Evolutionary conservation across 163 green algal species (phyloP).

Genomic region (Scenedesmus sp.): DNA sequence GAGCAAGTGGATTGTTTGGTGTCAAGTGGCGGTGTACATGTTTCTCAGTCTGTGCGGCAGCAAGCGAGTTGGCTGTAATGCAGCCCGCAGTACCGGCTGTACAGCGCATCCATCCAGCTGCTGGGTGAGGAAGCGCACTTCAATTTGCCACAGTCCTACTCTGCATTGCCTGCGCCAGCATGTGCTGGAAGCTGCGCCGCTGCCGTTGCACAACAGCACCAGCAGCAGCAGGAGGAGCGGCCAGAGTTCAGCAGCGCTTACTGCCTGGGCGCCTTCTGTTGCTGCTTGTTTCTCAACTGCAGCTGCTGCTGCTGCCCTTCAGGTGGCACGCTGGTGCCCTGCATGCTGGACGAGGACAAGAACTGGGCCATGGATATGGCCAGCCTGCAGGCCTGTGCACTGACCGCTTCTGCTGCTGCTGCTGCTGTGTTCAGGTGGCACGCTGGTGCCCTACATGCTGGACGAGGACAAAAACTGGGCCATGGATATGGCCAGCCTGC

Average conservation of each 20-base stretch:
- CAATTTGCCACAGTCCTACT: background rate
- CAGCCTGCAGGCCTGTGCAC: slow-evolving; percentile 57
- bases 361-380: slow-evolving; percentile 83
- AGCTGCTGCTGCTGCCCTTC: slow-evolving; percentile 33
- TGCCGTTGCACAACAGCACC: slow-evolving; percentile 79
- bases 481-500: slow-evolving; percentile 76
- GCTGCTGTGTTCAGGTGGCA: slow-evolving; percentile 71
- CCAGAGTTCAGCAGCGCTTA: slow-evolving; percentile 53
- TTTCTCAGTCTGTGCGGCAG: too few relatives aligned
- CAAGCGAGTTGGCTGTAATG: too few relatives aligned
- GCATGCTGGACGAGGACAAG: slow-evolving; percentile 85
- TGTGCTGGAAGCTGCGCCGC: slow-evolving; percentile 61
- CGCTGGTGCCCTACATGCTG: slow-evolving; percentile 87
- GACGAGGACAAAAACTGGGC: slow-evolving; percentile 84
- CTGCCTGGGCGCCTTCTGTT: slow-evolving; percentile 4
- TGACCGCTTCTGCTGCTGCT: background rate
- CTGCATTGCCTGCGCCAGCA: background rate
- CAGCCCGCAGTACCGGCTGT: slow-evolving; percentile 93
- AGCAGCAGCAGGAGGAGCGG: slow-evolving; percentile 80
- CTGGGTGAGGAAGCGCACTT: slow-evolving; percentile 59
- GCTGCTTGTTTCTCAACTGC: background rate
- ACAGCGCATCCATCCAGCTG: slow-evolving; percentile 77
- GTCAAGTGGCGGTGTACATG: too few relatives aligned
- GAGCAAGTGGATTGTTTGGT: too few relatives aligned
- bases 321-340: slow-evolving; percentile 85